These are phyloP conservation scores for Blastobotrys apis DNA, from an alignment of 1,139 yeast genomes.

Conservation along the genomic window DNA sequence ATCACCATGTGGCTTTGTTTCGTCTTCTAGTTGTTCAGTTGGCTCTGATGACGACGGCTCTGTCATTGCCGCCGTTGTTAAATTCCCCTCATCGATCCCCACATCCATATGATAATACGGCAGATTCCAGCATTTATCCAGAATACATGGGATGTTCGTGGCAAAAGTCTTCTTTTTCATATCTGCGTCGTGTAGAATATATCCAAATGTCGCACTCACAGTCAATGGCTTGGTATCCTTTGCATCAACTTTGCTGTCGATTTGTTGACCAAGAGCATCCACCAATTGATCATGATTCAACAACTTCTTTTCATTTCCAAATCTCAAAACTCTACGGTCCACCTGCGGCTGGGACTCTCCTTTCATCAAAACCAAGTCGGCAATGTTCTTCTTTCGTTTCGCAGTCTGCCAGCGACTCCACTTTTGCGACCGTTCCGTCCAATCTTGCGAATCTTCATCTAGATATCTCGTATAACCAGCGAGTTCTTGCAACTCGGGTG, in stretches of 20 bases:
- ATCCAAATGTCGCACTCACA: constrained; percentile 35
- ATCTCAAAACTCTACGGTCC: neutral
- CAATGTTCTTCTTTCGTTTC: neutral
- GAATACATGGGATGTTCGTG: constrained; percentile 32
- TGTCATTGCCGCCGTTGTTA: neutral
- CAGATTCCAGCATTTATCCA: constrained; percentile 29
- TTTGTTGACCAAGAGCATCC: neutral
- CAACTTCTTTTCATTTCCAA: neutral
- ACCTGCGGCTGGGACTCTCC: neutral
- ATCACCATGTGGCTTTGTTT: too few species aligned
- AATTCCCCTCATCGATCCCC: constrained; percentile 12
- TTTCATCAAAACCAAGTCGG: neutral
- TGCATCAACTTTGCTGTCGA: neutral
- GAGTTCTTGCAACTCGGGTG: constrained; percentile 16
- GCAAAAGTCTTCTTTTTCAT: constrained; percentile 22
- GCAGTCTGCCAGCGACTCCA: constrained; percentile 31
- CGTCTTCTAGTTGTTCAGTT: too few species aligned
- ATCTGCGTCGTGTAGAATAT: constrained; percentile 25
- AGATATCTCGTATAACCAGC: constrained; percentile 20
- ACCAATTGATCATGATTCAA: neutral
- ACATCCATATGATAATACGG: constrained; percentile 26
- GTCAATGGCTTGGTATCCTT: constrained; percentile 20
- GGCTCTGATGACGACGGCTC: too few species aligned
- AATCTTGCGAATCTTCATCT: constrained; percentile 33
- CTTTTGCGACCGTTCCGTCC: constrained; percentile 29